Evolutionary conservation across 2,329 filamentous ascomycete species (phyloP).

Genomic region (Xylariaceae sp.): DNA sequence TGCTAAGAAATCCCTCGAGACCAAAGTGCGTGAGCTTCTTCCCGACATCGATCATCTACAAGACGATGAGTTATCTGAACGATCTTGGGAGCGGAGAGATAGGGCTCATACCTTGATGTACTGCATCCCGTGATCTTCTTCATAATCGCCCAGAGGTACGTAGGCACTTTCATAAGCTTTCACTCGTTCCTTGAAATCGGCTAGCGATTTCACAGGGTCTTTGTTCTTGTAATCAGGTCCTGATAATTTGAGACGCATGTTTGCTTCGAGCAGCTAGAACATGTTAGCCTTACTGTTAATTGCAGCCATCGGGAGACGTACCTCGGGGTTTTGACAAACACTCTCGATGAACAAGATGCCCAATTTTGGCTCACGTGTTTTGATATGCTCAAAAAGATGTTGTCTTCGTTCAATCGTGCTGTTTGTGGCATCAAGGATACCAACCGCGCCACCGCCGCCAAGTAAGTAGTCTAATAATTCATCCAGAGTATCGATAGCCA

Average conservation of each 20-base stretch:
- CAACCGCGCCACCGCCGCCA: constrained; percentile 76
- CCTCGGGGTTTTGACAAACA: constrained; percentile 76
- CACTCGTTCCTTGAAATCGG: constrained; percentile 90
- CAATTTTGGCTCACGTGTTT: constrained; percentile 75
- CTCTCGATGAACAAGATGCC: constrained; percentile 95
- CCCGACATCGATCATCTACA: constrained; percentile 89
- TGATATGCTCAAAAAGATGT: constrained; percentile 78
- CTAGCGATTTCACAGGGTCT: constrained; percentile 78
- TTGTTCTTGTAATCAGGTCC: constrained; percentile 95
- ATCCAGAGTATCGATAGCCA: constrained; percentile 87
- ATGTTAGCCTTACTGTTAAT: constrained; percentile 2
- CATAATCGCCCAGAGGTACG: constrained; percentile 81
- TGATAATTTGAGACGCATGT: constrained; percentile 94
- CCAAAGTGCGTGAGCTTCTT: constrained; percentile 90
- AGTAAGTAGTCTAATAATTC: constrained; percentile 89
- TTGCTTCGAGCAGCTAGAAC: constrained; percentile 74
- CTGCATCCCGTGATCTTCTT: constrained; percentile 85
- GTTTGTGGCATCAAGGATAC: constrained; percentile 96
- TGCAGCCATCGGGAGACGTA: constrained; percentile 27
- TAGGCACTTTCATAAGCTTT: constrained; percentile 93
- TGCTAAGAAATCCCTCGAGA: constrained; percentile 85
- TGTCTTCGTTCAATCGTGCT: constrained; percentile 85
- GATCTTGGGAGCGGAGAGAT: neutral
- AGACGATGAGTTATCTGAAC: constrained; percentile 23
- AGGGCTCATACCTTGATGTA: constrained; percentile 67